These are phyloP conservation scores for Elaeis oleifera DNA, from an alignment of 202 grass and related monocot genomes.

Conservation along the genomic window DNA sequence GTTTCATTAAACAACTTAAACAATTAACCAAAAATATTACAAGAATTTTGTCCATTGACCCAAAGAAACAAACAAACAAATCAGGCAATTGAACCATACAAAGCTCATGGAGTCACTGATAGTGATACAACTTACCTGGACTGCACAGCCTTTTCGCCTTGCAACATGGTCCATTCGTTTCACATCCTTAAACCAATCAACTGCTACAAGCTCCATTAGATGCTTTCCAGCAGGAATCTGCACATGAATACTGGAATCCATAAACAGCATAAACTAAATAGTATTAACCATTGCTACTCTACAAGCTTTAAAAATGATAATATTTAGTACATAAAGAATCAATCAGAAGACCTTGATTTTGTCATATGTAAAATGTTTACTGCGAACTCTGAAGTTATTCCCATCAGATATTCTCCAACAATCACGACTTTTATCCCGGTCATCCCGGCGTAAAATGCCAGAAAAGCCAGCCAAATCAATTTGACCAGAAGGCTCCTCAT, in stretches of 20 bases:
- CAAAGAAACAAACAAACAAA: too few species aligned
- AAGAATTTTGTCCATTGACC: not conserved
- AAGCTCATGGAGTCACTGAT: too few species aligned
- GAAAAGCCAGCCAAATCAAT: conserved; percentile 82
- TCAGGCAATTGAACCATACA: too few species aligned
- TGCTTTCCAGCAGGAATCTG: conserved; percentile 89
- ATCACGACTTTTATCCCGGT: conserved; percentile 79
- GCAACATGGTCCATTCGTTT: conserved; percentile 99
- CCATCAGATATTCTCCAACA: conserved; percentile 95
- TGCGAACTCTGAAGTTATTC: conserved; percentile 97
- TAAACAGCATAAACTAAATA: conserved; percentile 17
- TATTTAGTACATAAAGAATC: conserved; percentile 6
- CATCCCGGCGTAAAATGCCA: conserved; percentile 84
- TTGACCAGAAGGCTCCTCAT: conserved; percentile 47
- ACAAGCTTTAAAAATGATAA: conserved; percentile 12
- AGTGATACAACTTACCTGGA: conserved; percentile 51
- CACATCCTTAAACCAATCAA: conserved; percentile 98
- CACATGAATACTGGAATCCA: conserved; percentile 12
- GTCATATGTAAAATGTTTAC: conserved; percentile 75
- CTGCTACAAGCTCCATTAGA: conserved; percentile 91
- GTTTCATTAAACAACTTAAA: conserved; percentile 4
- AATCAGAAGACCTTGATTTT: conserved; percentile 65
- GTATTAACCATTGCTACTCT: conserved; percentile 3
- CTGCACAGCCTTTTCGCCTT: conserved; percentile 82
- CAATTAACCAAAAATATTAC: conserved; percentile 5